A percentile compares a stretch with the other conserved stretches of the same genome.
These are phyloP conservation scores for Arthrobotrys sinensis DNA, from an alignment of 2,329 filamentous ascomycete genomes.

Conservation along the genomic window DNA sequence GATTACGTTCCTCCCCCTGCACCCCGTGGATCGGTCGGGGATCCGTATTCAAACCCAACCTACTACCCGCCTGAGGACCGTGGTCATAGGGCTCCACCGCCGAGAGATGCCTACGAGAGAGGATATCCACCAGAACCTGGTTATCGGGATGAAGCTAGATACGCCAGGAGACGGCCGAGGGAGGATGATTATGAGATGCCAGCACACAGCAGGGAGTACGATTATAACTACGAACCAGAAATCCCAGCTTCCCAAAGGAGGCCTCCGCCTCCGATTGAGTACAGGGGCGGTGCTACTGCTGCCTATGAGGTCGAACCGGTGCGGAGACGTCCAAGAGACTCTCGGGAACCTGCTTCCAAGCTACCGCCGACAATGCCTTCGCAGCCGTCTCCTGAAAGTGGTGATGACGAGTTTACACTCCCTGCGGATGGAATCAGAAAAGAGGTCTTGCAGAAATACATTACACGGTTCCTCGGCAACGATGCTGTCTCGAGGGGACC, in stretches of 20 bases:
- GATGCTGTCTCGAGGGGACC: slow-evolving; percentile 48
- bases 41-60: slow-evolving; percentile 43
- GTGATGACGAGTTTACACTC: slow-evolving; percentile 41
- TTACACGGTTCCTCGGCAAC: slow-evolving; percentile 50
- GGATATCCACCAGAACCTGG: slow-evolving; percentile 38
- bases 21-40: slow-evolving; percentile 32
- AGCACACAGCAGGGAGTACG: slow-evolving; percentile 9
- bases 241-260: slow-evolving; percentile 33
- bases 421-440: slow-evolving; percentile 49
- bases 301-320: slow-evolving; percentile 7
- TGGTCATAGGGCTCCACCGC: slow-evolving; percentile 17
- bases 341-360: slow-evolving; percentile 36
- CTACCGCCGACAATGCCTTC: slow-evolving; percentile 25
- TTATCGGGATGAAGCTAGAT: slow-evolving; percentile 40
- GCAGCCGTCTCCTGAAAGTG: slow-evolving; percentile 20
- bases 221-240: slow-evolving; percentile 39
- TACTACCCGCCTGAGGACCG: slow-evolving; percentile 50
- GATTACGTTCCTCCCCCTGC: slow-evolving; percentile 36
- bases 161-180: slow-evolving; percentile 30
- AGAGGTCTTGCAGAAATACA: slow-evolving; percentile 45
- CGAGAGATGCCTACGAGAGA: slow-evolving; percentile 31
- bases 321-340: slow-evolving; percentile 27
- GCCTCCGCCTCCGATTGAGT: slow-evolving; percentile 38
- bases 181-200: slow-evolving; percentile 46
- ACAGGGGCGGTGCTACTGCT: slow-evolving; percentile 9